Evolutionary conservation across 129 eudicot species (phyloP), one percentile per base, ranked within the genome.

Genomic region (Oenanthe sinensis): DNA sequence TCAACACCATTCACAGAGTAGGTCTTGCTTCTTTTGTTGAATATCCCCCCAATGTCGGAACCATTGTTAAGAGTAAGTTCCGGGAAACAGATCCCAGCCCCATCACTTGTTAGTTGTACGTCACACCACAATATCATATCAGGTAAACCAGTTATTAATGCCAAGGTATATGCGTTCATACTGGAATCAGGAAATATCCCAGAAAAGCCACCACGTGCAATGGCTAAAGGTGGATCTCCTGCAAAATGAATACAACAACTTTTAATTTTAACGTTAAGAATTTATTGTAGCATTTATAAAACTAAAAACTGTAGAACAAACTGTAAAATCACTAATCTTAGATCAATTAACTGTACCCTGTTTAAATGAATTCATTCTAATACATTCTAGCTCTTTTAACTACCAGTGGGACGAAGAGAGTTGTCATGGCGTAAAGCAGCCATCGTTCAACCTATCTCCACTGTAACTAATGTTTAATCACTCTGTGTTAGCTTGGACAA

Each of bases 151-250:
- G 52, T 68, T 52, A 39, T 6, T 46, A 73, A 46, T 4, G 91
- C 89, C 19, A 85, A 15, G 8, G 19, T 2, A 75, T 87, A 89
- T 39, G 93, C 89, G 46, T 22, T 24, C 1, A 3, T 9, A 69
- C 93, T 87, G 16, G 93, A 87, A 77, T 83, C 89, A 26, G 93
- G 91, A 79, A 89, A 83, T 69, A 87, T 2, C 44, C 93, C 93
- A 19, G 93, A 89, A 82, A 83, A 83, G 65, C 93, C 93, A 60
- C 90, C 90, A 30, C 87, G 89, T 48, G 93, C 93, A 50, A 89
- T 55, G 69, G 83, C 93, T 60, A 82, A 17, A 43, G 93, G 93
- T 8, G 84, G 74, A 74, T 74, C 60, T 74, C 77, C 77, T 74
- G 16, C 60, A 74, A 74, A 74, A 45, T 60, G 68, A 24, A n/a